A percentile compares a stretch with the other conserved stretches of the same genome.
phyloP scores from a whole-genome alignment of 148 eudicot genomes.

The Oxyria digyna region DNA sequence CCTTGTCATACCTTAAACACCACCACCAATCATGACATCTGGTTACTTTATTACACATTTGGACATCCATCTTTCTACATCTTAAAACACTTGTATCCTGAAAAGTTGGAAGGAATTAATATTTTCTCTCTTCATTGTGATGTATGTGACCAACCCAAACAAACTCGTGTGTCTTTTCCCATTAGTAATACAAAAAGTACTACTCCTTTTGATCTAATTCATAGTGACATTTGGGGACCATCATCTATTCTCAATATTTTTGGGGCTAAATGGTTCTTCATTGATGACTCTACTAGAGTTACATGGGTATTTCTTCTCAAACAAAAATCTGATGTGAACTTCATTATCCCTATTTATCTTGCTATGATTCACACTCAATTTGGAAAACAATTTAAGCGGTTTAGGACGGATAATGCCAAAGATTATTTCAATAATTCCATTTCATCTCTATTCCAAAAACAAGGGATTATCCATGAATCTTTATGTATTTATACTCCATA shows the following conservation, averaged over 20 bases:
- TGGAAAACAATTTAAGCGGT: no score
- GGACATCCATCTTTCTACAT: not conserved
- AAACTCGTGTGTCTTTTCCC: not conserved
- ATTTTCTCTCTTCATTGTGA: not conserved
- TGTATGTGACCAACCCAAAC: not conserved
- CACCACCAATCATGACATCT: not conserved
- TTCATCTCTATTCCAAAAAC: not conserved
- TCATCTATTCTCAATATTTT: no score
- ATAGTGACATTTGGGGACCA: no score
- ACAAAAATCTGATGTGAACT: not conserved
- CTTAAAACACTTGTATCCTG: no score
- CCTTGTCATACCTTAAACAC: not conserved
- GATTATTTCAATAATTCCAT: not conserved
- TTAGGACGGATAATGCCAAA: no score
- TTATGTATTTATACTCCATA: not conserved
- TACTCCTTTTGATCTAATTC: not conserved
- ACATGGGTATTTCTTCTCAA: not conserved
- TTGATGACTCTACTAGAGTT: not conserved
- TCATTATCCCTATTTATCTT: not conserved
- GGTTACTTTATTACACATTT: not conserved
- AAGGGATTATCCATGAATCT: not conserved
- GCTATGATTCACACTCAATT: not conserved
- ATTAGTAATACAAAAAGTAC: not conserved
- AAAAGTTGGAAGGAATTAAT: not conserved
- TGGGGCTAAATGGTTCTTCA: no score